These are phyloP conservation scores for Elsinoe ampelina DNA, from an alignment of 2,329 filamentous ascomycete genomes.

Conservation along the genomic window DNA sequence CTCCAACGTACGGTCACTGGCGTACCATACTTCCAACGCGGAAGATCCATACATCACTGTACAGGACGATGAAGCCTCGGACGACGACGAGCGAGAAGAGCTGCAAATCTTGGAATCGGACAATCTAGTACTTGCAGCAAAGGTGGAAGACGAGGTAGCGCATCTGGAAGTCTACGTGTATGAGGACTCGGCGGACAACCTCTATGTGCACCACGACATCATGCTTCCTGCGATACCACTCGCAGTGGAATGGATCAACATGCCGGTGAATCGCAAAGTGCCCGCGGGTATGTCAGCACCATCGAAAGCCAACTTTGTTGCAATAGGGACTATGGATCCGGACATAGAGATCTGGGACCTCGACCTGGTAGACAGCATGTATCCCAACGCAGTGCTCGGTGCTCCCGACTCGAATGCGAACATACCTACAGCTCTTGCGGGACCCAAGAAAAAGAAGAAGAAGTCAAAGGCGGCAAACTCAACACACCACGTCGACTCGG, in stretches of 20 bases:
- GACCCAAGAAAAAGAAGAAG: constrained; percentile 77
- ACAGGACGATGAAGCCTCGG: constrained; percentile 51
- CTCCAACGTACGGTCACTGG: constrained; percentile 84
- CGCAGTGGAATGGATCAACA: constrained; percentile 89
- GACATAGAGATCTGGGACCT: constrained; percentile 99
- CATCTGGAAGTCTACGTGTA: constrained; percentile 97
- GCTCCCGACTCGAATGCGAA: constrained; percentile 44
- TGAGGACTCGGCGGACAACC: constrained; percentile 87
- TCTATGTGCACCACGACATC: constrained; percentile 98
- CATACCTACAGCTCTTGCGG: constrained; percentile 24
- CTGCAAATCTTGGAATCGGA: constrained; percentile 87
- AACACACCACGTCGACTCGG: constrained; percentile 85
- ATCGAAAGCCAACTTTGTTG: constrained; percentile 75
- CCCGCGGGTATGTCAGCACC: not conserved
- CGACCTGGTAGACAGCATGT: constrained; percentile 94
- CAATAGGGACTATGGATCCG: constrained; percentile 92
- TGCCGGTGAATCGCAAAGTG: constrained; percentile 65
- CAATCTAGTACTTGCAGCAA: constrained; percentile 83
- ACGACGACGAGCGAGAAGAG: constrained; percentile 85
- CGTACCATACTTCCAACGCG: constrained; percentile 88
- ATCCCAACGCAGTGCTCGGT: constrained; percentile 90
- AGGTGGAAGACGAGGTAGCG: constrained; percentile 93
- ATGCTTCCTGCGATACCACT: constrained; percentile 97
- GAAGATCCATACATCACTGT: constrained; percentile 96
- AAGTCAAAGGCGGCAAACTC: constrained; percentile 83